Percentiles rank a stretch among this genome's conserved stretches.
Conservation (phyloP, 2,329 filamentous ascomycete species). For the Aphanocladium album region DNA sequence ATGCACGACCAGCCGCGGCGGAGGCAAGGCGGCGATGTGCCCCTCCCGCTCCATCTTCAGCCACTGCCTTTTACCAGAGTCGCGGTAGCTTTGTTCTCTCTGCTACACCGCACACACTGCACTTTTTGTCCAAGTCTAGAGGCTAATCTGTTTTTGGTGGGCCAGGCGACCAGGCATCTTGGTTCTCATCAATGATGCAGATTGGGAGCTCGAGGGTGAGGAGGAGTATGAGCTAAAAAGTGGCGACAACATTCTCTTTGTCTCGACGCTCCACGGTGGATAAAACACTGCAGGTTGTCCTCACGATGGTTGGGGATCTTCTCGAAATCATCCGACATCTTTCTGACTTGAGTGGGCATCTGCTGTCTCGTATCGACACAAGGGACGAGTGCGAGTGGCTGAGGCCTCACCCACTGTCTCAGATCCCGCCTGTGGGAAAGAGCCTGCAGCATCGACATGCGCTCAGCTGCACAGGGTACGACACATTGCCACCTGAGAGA, state of each 20-base stretch:
- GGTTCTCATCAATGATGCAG: constrained; percentile 93
- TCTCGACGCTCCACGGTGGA: constrained; percentile 92
- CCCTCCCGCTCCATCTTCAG: neutral
- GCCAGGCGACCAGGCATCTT: constrained; percentile 86
- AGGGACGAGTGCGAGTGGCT: neutral
- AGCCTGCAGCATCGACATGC: neutral
- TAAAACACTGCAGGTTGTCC: constrained; percentile 36
- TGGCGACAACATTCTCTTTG: constrained; percentile 87
- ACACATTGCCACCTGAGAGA: neutral
- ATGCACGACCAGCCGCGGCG: neutral
- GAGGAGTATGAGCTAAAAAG: constrained; percentile 79
- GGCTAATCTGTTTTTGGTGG: neutral
- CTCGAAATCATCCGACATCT: neutral
- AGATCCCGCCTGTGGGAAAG: constrained; percentile 1
- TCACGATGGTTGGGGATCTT: neutral
- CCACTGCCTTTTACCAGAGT: neutral
- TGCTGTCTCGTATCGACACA: constrained; percentile 6
- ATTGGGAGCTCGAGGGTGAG: constrained; percentile 97
- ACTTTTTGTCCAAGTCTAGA: neutral
- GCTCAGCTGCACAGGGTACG: constrained; percentile 8
- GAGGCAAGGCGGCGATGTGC: neutral
- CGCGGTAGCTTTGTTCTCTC: constrained; percentile 7
- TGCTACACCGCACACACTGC: neutral
- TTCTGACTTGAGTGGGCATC: neutral
- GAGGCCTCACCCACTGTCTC: constrained; percentile 5